These are phyloP conservation scores for Juglanconis sp. DNA, from an alignment of 2,329 filamentous ascomycete genomes.

Conservation along the genomic window DNA sequence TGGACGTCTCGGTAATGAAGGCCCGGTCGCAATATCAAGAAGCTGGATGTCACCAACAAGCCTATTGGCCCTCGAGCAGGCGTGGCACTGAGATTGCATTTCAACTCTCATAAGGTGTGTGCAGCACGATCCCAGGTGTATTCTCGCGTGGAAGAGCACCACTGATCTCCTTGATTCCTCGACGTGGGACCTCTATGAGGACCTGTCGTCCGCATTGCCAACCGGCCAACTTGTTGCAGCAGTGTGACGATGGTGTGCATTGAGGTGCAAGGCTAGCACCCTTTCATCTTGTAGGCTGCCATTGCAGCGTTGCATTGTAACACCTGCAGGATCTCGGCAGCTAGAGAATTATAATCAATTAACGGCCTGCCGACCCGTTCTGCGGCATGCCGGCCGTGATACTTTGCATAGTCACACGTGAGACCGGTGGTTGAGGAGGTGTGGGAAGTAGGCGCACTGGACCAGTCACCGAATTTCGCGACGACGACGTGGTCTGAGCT, in stretches of 20 bases:
- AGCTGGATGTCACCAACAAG: background rate
- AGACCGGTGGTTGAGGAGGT: background rate
- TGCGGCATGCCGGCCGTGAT: background rate
- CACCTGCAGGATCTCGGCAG: slow-evolving; percentile 7
- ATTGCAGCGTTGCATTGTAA: slow-evolving; percentile 13
- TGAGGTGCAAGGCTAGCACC: background rate
- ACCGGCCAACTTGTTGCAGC: background rate
- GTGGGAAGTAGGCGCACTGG: background rate
- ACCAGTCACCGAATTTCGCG: background rate
- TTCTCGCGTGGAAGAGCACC: background rate
- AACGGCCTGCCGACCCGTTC: background rate
- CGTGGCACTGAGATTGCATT: slow-evolving; percentile 4
- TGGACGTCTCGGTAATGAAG: slow-evolving; percentile 10
- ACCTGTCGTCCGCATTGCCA: background rate
- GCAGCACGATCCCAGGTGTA: too few species aligned
- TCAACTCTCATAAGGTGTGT: background rate
- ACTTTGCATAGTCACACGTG: background rate
- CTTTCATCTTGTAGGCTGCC: slow-evolving; percentile 9
- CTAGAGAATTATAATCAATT: slow-evolving; percentile 9
- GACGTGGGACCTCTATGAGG: background rate
- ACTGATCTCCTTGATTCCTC: background rate
- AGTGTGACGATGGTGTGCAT: background rate
- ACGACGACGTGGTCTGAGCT: background rate
- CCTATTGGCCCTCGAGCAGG: background rate
- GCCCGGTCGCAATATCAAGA: background rate